phyloP scores from a whole-genome alignment of 148 eudicot species.

The Spergularia marina region DNA sequence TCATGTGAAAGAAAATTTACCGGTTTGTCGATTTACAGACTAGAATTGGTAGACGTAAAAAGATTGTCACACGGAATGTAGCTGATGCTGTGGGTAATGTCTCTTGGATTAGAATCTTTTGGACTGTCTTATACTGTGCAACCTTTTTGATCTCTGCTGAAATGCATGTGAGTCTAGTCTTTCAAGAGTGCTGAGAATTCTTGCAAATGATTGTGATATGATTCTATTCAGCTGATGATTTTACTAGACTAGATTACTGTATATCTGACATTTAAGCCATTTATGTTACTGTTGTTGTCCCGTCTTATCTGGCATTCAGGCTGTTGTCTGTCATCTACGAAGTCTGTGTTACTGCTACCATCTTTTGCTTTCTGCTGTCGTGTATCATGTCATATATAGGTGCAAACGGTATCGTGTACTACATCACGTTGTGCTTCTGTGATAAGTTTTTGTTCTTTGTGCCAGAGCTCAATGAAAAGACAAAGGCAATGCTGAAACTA shows the following conservation, averaged over 20 bases:
- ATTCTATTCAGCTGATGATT: too few relatives aligned
- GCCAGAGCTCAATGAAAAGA: slow-evolving; percentile 76
- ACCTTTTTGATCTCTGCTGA: background rate
- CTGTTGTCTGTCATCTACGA: too few relatives aligned
- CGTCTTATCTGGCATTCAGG: too few relatives aligned
- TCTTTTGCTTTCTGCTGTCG: background rate
- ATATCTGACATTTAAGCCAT: too few relatives aligned
- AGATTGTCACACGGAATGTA: background rate
- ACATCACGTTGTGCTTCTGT: background rate
- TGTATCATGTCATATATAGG: background rate
- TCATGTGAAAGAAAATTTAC: background rate
- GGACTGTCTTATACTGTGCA: background rate
- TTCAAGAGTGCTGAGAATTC: too few relatives aligned
- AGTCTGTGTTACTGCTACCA: background rate
- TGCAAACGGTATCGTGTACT: too few relatives aligned
- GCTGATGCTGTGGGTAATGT: background rate
- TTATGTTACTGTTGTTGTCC: too few relatives aligned
- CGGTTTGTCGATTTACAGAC: background rate
- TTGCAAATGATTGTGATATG: too few relatives aligned
- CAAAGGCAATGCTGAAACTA: slow-evolving; percentile 59
- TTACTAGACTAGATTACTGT: too few relatives aligned
- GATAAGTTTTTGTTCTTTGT: background rate
- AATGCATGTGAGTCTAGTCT: too few relatives aligned
- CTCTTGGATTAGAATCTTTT: background rate
- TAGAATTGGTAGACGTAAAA: background rate